Evolutionary conservation across 1,284 basidiomycete genomes (phyloP).

Genomic region (Lentinus polychrous): DNA sequence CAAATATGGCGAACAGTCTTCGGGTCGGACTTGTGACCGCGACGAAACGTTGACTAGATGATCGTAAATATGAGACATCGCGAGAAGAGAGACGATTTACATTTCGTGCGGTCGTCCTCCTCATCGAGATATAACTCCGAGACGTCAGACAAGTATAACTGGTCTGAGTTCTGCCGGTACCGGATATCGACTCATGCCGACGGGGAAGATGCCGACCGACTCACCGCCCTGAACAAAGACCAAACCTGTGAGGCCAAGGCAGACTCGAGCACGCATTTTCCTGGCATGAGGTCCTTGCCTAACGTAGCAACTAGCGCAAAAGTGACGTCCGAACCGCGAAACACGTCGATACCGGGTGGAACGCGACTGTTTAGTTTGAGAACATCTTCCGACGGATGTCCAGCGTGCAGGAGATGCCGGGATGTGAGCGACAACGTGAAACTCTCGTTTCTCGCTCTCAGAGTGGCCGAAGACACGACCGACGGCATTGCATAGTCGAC

Average conservation of each 20-base stretch:
- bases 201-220: neutral
- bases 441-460: conserved; percentile 26
- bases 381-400: conserved; percentile 27
- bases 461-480: conserved; percentile 25
- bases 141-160: conserved; percentile 49
- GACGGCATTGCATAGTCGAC: conserved; percentile 29
- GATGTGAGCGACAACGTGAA: conserved; percentile 27
- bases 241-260: conserved; percentile 30
- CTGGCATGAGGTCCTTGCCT: conserved; percentile 34
- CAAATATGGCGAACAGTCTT: conserved; percentile 36
- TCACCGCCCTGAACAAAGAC: neutral
- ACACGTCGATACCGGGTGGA: conserved; percentile 44
- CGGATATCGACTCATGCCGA: neutral
- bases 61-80: conserved; percentile 1
- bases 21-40: neutral
- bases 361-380: conserved; percentile 30
- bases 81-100: conserved; percentile 22
- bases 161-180: conserved; percentile 43
- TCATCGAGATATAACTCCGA: conserved; percentile 42
- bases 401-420: conserved; percentile 32
- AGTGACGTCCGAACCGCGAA: conserved; percentile 42
- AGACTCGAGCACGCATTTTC: conserved; percentile 38
- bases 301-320: conserved; percentile 48
- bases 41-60: conserved; percentile 6
- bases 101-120: conserved; percentile 36